Evolutionary conservation across 2,329 filamentous ascomycete species (phyloP).

Genomic region (Penicillium sp.): DNA sequence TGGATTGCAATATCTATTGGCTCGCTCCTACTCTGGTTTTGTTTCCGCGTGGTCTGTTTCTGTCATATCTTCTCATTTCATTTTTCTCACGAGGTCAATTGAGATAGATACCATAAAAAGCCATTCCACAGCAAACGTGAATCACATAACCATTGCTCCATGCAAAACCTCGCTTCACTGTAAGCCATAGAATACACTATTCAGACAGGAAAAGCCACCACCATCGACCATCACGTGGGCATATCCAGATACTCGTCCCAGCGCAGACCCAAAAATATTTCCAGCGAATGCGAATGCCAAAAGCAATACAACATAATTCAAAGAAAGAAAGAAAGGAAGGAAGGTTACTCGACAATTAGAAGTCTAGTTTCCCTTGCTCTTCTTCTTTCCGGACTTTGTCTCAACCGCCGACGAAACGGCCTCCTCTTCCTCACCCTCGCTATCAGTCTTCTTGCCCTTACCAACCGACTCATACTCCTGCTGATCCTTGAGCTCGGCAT

Average conservation of each 20-base stretch:
- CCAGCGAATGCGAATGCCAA: neutral
- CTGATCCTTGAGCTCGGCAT: constrained; percentile 89
- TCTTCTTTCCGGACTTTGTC: constrained; percentile 10
- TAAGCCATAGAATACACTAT: neutral
- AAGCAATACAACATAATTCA: neutral
- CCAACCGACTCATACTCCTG: constrained; percentile 70
- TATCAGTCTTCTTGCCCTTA: constrained; percentile 42
- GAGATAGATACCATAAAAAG: neutral
- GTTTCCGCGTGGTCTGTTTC: neutral
- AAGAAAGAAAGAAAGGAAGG: neutral
- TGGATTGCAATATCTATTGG: neutral
- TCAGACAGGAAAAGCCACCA: neutral
- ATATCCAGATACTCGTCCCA: neutral
- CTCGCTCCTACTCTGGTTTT: neutral
- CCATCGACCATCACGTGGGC: neutral
- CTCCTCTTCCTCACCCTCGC: constrained; percentile 7
- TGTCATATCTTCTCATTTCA: neutral
- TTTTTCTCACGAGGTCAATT: neutral
- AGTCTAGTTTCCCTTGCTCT: neutral
- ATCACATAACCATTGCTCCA: neutral
- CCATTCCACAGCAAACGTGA: neutral
- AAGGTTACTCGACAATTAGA: neutral
- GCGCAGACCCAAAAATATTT: neutral
- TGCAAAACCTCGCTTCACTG: neutral
- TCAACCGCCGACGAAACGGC: constrained; percentile 9